Conservation (phyloP, 2,329 filamentous ascomycete species). For the Calonectria honghensis region DNA sequence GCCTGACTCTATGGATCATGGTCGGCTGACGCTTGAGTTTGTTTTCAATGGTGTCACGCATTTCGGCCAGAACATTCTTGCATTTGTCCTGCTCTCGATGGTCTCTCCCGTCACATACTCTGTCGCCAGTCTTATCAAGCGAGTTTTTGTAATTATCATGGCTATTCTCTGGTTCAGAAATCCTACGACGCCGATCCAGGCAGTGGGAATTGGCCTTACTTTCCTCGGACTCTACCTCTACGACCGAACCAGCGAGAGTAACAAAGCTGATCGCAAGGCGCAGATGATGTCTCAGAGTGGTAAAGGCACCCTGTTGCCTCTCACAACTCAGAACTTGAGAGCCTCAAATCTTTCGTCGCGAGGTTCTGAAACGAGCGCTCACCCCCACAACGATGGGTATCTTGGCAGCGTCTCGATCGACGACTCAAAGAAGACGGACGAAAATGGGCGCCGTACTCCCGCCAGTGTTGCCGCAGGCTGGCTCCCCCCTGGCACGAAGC, state of each 20-base stretch:
- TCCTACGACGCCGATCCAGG: slow-evolving; percentile 88
- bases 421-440: slow-evolving; percentile 76
- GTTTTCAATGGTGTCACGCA: slow-evolving; percentile 98
- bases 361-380: slow-evolving; percentile 55
- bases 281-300: slow-evolving; percentile 73
- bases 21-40: slow-evolving; percentile 86
- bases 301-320: slow-evolving; percentile 77
- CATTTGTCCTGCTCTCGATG: slow-evolving; percentile 93
- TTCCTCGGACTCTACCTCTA: slow-evolving; percentile 96
- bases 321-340: slow-evolving; percentile 67
- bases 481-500: slow-evolving; percentile 86
- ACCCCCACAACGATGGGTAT: slow-evolving; percentile 69
- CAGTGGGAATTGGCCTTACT: slow-evolving; percentile 88
- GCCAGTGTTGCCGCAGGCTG: slow-evolving; percentile 71
- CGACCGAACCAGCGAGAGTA: slow-evolving; percentile 91
- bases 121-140: slow-evolving; percentile 95
- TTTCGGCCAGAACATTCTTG: slow-evolving; percentile 96
- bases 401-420: slow-evolving; percentile 60
- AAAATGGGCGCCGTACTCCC: slow-evolving; percentile 63
- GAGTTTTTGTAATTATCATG: slow-evolving; percentile 96
- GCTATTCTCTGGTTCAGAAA: slow-evolving; percentile 98
- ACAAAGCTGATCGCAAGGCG: slow-evolving; percentile 89
- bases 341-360: slow-evolving; percentile 49
- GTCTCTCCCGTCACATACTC: slow-evolving; percentile 98
- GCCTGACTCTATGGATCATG: slow-evolving; percentile 84